Percentiles rank a stretch among this genome's conserved stretches.
phyloP scores from a whole-genome alignment of 1,139 yeast species.

The Geotrichum histeridarum region DNA sequence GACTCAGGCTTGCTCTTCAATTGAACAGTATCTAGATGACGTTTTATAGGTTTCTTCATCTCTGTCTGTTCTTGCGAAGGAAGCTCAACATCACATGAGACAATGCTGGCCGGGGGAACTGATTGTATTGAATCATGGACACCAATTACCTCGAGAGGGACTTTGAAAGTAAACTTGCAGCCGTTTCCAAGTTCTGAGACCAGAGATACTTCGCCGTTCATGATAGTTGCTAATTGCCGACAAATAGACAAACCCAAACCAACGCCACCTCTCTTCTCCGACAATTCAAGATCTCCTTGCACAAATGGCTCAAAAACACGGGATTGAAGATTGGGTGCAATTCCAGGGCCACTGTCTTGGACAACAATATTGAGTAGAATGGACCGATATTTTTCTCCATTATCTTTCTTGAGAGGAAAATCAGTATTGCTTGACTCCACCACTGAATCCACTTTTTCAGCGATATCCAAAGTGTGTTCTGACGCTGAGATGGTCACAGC shows the following conservation, averaged over 20 bases:
- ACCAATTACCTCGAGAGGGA: slow-evolving; percentile 51
- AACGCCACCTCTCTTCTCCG: slow-evolving; percentile 87
- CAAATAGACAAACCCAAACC: slow-evolving; percentile 90
- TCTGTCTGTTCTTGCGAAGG: not conserved
- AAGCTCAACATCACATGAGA: not conserved
- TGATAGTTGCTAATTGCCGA: slow-evolving; percentile 51
- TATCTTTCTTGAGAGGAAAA: not conserved
- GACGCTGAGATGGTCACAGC: slow-evolving; percentile 47
- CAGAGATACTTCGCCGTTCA: slow-evolving; percentile 14
- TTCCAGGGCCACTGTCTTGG: slow-evolving; percentile 87
- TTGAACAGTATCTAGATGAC: not conserved
- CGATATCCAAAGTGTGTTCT: not conserved
- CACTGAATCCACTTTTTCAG: not conserved
- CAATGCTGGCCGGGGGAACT: not conserved
- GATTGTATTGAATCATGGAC: not conserved
- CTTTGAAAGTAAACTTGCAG: slow-evolving; percentile 68
- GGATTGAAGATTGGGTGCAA: slow-evolving; percentile 71
- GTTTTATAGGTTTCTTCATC: not conserved
- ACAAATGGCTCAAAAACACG: slow-evolving; percentile 90
- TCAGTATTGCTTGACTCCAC: not conserved
- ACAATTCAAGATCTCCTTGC: slow-evolving; percentile 86
- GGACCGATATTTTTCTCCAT: not conserved
- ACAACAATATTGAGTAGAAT: slow-evolving; percentile 38
- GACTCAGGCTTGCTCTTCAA: not conserved
- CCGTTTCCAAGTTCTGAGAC: slow-evolving; percentile 67